Conservation (phyloP, 164 flowering plant species). For the Pachysandra terminalis region DNA sequence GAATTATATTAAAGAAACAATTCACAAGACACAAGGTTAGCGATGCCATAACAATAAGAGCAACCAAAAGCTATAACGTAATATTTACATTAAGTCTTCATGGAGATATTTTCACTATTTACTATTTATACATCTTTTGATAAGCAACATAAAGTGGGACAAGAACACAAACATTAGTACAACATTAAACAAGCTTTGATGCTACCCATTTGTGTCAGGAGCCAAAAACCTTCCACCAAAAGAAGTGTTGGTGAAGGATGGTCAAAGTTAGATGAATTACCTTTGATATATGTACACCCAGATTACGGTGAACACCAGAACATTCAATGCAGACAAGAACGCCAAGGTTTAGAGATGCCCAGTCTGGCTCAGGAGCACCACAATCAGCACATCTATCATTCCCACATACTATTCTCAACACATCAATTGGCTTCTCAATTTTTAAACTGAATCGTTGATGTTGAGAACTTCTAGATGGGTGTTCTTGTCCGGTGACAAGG, state of each 20-base stretch:
- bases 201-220: too few species aligned
- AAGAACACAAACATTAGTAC: background rate
- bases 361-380: conserved; percentile 94
- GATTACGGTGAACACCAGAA: conserved; percentile 98
- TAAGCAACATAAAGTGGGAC: too few species aligned
- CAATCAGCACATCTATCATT: conserved; percentile 98
- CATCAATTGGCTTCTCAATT: conserved; percentile 77
- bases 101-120: background rate
- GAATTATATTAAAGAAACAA: too few species aligned
- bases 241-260: too few species aligned
- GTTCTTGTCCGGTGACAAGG: conserved; percentile 40
- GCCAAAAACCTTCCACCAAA: too few species aligned
- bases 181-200: background rate
- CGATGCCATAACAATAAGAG: too few species aligned
- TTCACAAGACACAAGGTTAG: too few species aligned
- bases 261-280: conserved; percentile 25
- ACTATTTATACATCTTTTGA: background rate
- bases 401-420: conserved; percentile 68
- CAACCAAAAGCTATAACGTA: too few species aligned
- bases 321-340: conserved; percentile 97
- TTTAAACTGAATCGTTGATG: conserved; percentile 49
- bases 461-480: conserved; percentile 41
- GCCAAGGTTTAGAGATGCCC: conserved; percentile 98
- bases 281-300: conserved; percentile 92
- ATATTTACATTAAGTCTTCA: too few species aligned